Evolutionary conservation across 2,329 filamentous ascomycete species (phyloP).

Genomic region (Boeremia lycopersici): DNA sequence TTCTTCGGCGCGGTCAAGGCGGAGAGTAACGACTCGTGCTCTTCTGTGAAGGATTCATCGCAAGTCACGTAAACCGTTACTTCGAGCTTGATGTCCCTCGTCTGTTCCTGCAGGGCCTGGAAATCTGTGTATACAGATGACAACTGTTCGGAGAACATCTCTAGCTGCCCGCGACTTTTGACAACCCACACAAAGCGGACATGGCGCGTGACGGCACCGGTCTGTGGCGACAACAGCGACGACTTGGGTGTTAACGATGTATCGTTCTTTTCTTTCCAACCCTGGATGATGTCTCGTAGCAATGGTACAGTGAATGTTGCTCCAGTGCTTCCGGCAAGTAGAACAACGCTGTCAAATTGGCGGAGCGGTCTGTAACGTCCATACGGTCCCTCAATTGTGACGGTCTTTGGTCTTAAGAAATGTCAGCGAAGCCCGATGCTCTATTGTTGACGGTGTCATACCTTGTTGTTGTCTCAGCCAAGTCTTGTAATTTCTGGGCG

Average conservation of each 20-base stretch:
- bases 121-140: conserved; percentile 53
- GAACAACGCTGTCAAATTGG: conserved; percentile 66
- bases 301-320: conserved; percentile 64
- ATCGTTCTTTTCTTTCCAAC: conserved; percentile 47
- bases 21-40: conserved; percentile 42
- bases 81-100: conserved; percentile 53
- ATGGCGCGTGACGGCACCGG: conserved; percentile 52
- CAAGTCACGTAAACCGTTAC: conserved; percentile 63
- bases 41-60: conserved; percentile 54
- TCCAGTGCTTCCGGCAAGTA: conserved; percentile 66
- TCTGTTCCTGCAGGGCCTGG: conserved; percentile 44
- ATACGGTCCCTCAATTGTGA: conserved; percentile 62
- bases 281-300: conserved; percentile 61
- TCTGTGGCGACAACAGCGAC: conserved; percentile 27
- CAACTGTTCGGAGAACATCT: conserved; percentile 61
- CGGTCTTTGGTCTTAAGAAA: conserved; percentile 36
- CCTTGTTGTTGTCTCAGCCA: conserved; percentile 16
- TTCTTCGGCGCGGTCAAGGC: conserved; percentile 27
- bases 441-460: conserved; percentile 7
- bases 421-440: not conserved
- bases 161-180: conserved; percentile 58
- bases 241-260: not conserved
- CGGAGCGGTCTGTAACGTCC: conserved; percentile 58
- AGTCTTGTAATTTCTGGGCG: conserved; percentile 51
- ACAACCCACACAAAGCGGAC: conserved; percentile 65